Conservation (phyloP, 257 asterid genomes). For the Ilex aquifolium region DNA sequence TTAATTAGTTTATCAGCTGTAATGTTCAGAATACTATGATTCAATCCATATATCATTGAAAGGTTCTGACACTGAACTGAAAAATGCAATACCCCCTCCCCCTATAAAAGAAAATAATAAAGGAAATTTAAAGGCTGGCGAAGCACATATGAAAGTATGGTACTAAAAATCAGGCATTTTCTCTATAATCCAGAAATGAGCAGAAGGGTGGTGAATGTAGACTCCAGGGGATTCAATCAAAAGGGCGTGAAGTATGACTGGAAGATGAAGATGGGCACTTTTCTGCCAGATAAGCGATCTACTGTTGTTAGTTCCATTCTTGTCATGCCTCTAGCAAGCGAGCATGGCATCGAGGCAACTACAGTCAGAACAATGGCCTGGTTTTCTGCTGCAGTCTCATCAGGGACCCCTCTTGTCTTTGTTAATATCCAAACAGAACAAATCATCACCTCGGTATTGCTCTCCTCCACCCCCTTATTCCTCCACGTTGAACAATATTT, state of each 20-base stretch:
- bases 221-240: constrained; percentile 30
- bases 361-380: constrained; percentile 49
- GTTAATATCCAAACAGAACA: constrained; percentile 47
- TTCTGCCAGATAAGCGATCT: constrained; percentile 37
- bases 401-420: constrained; percentile 42
- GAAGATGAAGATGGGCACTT: constrained; percentile 35
- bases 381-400: constrained; percentile 56
- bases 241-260: constrained; percentile 40
- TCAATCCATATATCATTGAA: no score
- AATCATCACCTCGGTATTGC: constrained; percentile 28
- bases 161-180: no score
- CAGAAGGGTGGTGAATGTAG: constrained; percentile 37
- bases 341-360: constrained; percentile 27
- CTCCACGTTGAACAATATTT: background rate
- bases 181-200: constrained; percentile 36
- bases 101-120: no score
- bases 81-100: no score
- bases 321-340: constrained; percentile 38
- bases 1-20: no score
- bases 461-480: background rate
- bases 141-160: no score
- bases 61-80: no score
- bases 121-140: no score
- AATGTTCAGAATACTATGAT: no score
- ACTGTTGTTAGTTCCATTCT: constrained; percentile 40